Evolutionary conservation across 768 basidiomycete species (phyloP).

Genomic region (Rhizopogon sp.): DNA sequence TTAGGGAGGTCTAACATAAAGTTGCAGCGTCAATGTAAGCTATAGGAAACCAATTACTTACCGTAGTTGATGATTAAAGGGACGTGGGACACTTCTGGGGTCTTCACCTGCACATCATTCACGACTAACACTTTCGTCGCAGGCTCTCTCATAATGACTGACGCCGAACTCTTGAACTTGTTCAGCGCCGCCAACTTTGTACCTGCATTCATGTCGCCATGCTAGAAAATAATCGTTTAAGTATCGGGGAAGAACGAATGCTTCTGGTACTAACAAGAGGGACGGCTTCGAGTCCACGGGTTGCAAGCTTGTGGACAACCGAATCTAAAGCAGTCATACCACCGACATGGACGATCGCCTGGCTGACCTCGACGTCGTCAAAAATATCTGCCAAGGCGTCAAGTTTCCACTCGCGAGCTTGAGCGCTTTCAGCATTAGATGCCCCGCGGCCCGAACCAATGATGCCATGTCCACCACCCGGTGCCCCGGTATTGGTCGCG

Average conservation of each 20-base stretch:
- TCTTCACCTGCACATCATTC: constrained; percentile 91
- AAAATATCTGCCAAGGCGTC: constrained; percentile 88
- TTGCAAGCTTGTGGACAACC: constrained; percentile 86
- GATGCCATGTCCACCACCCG: constrained; percentile 71
- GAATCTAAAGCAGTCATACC: constrained; percentile 83
- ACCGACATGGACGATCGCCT: constrained; percentile 85
- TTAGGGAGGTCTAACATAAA: constrained; percentile 70
- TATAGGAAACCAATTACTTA: constrained; percentile 21
- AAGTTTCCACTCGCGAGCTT: constrained; percentile 92
- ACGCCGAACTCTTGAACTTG: constrained; percentile 65
- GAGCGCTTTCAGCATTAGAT: constrained; percentile 75
- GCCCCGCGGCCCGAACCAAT: constrained; percentile 89
- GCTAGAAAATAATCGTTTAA: constrained; percentile 40
- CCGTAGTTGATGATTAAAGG: constrained; percentile 96
- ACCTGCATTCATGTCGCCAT: constrained; percentile 87
- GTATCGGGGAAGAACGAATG: not conserved
- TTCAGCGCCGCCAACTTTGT: constrained; percentile 78
- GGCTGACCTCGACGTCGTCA: constrained; percentile 77
- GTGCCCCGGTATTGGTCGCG: constrained; percentile 32
- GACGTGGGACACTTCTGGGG: constrained; percentile 83
- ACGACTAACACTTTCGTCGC: constrained; percentile 79
- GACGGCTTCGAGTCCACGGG: constrained; percentile 80
- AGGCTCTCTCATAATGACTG: constrained; percentile 59
- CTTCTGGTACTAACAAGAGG: constrained; percentile 62
- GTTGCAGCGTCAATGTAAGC: not conserved